A percentile compares a stretch with the other conserved stretches of the same genome.
Evolutionary conservation across 352 stramenopile genomes (phyloP).

Genomic region (Elongisporangium prolatum): DNA sequence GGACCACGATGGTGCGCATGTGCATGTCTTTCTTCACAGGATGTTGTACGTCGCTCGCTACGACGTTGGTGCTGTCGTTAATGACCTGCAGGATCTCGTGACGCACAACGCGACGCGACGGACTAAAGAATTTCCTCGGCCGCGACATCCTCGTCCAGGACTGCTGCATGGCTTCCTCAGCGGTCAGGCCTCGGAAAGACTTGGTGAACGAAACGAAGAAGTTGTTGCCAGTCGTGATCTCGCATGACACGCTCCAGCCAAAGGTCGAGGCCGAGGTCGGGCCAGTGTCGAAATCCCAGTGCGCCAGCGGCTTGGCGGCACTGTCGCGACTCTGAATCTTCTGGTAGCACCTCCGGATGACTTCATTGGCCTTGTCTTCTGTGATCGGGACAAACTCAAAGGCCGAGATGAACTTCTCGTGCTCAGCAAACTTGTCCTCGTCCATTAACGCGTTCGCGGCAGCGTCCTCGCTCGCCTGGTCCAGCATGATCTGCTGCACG

Average conservation of each 20-base stretch:
- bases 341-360: conserved; percentile 54
- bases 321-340: conserved; percentile 47
- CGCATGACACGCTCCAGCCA: conserved; percentile 42
- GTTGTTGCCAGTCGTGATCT: conserved; percentile 28
- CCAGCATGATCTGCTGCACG: conserved; percentile 46
- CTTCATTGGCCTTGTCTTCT: conserved; percentile 40
- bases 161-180: conserved; percentile 35
- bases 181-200: conserved; percentile 31
- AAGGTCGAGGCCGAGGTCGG: conserved; percentile 40
- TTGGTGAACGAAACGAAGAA: conserved; percentile 54
- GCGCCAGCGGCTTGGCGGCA: conserved; percentile 31
- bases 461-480: conserved; percentile 19
- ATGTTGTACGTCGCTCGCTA: conserved; percentile 37
- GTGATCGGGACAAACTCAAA: conserved; percentile 53
- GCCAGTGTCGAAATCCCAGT: conserved; percentile 6
- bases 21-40: conserved; percentile 40
- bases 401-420: conserved; percentile 24
- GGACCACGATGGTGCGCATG: conserved; percentile 40
- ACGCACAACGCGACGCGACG: conserved; percentile 29
- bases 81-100: conserved; percentile 42
- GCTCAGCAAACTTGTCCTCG: conserved; percentile 34
- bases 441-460: conserved; percentile 20
- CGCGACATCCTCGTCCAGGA: conserved; percentile 29
- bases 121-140: conserved; percentile 11
- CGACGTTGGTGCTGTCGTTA: conserved; percentile 48